These are phyloP conservation scores for Crithidia bombi DNA, from an alignment of 208 protist species.

Conservation along the genomic window DNA sequence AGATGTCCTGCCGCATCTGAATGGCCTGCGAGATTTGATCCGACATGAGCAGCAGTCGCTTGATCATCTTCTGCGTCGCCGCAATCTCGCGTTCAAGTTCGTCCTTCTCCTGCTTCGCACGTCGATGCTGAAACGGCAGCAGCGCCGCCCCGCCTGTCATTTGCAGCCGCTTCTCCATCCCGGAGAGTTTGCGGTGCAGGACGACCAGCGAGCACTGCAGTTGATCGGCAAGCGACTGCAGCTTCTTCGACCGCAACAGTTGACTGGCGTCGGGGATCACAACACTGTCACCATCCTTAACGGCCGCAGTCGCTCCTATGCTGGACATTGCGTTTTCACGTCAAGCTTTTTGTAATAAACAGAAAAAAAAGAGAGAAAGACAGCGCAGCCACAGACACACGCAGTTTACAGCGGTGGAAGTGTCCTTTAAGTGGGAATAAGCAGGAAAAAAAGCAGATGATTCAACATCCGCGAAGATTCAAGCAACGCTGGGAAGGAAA, in stretches of 20 bases:
- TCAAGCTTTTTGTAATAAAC: no score
- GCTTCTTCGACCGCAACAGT: conserved; percentile 46
- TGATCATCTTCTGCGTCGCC: conserved; percentile 53
- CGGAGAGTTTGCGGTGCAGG: conserved; percentile 51
- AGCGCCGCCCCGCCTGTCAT: conserved; percentile 32
- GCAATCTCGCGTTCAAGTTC: conserved; percentile 64
- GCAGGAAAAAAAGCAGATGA: no score
- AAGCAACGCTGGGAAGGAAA: no score
- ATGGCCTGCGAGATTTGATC: conserved; percentile 60
- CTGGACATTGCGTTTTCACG: conserved; percentile 9
- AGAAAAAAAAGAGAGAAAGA: conserved; percentile 6
- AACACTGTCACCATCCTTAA: neutral
- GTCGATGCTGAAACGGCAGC: conserved; percentile 64
- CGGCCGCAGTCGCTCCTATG: neutral
- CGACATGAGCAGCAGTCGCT: conserved; percentile 54
- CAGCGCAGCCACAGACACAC: no score
- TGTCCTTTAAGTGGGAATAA: no score
- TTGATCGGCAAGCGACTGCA: conserved; percentile 58
- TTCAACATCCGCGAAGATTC: no score
- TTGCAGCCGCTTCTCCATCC: conserved; percentile 53
- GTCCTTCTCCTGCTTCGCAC: conserved; percentile 53
- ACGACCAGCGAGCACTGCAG: conserved; percentile 56
- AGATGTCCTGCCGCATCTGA: conserved; percentile 33
- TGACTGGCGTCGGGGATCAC: conserved; percentile 46
- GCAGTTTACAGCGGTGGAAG: no score